These are phyloP conservation scores for Clarireedia homoeocarpa DNA, from an alignment of 2,329 filamentous ascomycete genomes.

Conservation along the genomic window DNA sequence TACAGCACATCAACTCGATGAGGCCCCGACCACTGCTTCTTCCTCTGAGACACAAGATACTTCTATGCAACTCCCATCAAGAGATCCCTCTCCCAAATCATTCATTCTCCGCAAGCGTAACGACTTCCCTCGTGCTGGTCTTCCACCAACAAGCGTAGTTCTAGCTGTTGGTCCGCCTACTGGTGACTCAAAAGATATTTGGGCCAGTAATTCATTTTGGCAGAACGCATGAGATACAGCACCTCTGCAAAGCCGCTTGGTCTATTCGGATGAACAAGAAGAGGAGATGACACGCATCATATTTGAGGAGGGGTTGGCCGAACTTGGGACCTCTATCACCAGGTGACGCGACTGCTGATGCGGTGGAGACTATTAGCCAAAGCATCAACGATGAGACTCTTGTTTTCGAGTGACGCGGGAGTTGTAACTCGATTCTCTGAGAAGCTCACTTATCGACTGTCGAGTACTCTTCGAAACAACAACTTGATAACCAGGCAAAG, in stretches of 20 bases:
- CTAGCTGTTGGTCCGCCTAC: not conserved
- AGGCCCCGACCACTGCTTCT: too few species aligned
- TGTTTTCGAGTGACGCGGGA: too few species aligned
- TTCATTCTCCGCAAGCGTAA: not conserved
- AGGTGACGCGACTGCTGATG: not conserved
- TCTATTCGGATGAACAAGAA: not conserved
- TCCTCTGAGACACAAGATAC: too few species aligned
- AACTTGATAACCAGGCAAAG: not conserved
- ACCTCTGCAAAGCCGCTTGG: not conserved
- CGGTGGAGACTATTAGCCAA: not conserved
- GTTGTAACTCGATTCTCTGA: not conserved
- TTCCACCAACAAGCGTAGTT: not conserved
- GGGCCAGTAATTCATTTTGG: not conserved
- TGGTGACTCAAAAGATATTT: not conserved
- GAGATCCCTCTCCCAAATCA: not conserved
- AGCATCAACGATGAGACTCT: too few species aligned
- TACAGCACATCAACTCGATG: too few species aligned
- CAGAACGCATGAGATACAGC: not conserved
- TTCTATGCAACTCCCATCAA: not conserved
- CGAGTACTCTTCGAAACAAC: not conserved
- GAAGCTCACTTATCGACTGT: not conserved
- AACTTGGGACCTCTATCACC: not conserved
- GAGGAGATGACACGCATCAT: not conserved
- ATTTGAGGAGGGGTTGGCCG: not conserved
- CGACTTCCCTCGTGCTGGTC: not conserved